A percentile compares a stretch with the other conserved stretches of the same genome.
Conservation (phyloP, 2,329 filamentous ascomycete species). For the Neoarthrinium moseri region DNA sequence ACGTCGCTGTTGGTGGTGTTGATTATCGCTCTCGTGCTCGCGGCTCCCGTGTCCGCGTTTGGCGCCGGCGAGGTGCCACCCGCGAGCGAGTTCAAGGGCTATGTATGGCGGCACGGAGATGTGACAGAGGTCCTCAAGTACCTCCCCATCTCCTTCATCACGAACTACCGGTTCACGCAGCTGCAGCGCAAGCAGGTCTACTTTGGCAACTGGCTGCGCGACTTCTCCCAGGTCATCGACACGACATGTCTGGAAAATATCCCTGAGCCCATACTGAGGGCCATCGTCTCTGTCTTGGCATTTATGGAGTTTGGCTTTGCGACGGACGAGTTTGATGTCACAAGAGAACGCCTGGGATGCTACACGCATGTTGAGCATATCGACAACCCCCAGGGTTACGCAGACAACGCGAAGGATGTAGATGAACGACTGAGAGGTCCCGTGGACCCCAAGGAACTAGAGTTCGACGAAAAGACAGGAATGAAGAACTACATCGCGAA, state of each 20-base stretch:
- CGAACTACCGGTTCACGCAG: conserved; percentile 35
- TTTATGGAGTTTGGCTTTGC: conserved; percentile 58
- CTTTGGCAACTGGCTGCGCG: conserved; percentile 45
- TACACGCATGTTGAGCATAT: conserved; percentile 54
- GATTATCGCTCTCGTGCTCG: conserved; percentile 34
- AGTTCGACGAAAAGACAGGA: conserved; percentile 26
- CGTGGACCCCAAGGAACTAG: conserved; percentile 26
- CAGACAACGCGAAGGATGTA: conserved; percentile 24
- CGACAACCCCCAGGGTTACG: conserved; percentile 40
- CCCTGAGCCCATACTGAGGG: conserved; percentile 50
- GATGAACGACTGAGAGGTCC: conserved; percentile 27
- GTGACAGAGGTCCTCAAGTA: conserved; percentile 36
- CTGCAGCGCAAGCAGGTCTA: conserved; percentile 37
- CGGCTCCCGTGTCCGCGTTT: conserved; percentile 31
- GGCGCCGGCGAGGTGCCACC: conserved; percentile 36
- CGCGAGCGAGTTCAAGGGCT: conserved; percentile 37
- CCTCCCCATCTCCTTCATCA: conserved; percentile 35
- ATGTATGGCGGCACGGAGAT: conserved; percentile 39
- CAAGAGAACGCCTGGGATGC: conserved; percentile 46
- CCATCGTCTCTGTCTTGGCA: conserved; percentile 52
- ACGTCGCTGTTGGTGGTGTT: conserved; percentile 11
- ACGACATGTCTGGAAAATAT: conserved; percentile 52
- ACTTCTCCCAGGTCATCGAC: conserved; percentile 55
- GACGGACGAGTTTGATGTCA: conserved; percentile 56
- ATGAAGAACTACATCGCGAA: conserved; percentile 32